Evolutionary conservation across 148 eudicot species (phyloP), one percentile per base, ranked within the genome.

Genomic region (Spergularia bocconei): DNA sequence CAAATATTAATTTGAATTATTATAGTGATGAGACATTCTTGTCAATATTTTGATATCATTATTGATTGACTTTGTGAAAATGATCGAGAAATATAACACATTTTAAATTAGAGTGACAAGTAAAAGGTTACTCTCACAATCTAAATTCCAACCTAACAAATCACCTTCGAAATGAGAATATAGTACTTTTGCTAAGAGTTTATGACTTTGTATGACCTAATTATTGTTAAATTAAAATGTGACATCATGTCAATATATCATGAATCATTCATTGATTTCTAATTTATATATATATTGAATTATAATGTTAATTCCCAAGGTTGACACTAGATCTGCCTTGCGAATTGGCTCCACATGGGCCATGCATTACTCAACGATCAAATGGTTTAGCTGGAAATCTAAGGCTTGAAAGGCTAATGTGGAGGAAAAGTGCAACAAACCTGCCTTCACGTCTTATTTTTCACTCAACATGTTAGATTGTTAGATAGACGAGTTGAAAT

Each of bases 301-400:
- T 21, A 57, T 66, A 72, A 44, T 58, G 78, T 73, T 29, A 29
- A 29, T 29, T 73, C 63, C 63, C 55, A 50, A 75, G 70, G 62
- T 70, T 77, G 55, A 53, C 56, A 62, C 23, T 70, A 41, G 75
- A 77, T 70, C 72, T 70, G 21, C 69, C 67, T 48, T 72, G 71
- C 64, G 17, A 76, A 50, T 70, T 76, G 76, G 73, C 50, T 71
- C 67, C 83, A 80, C 83, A 80, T 76, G 71, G 72, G 64, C 36
- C 23, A 52, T 62, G 70, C 29, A 14, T 51, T 58, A 70, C 50
- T 53, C 8, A 57, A 66, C 2, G 71, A 59, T 23, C 55, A 79
- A 73, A 20, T 73, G 60, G 75, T 65, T 79, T 77, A 79, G 82
- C 76, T 81, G 82, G 81, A 74, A 74, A 54, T 63, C 47, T 58